Conservation (phyloP, 192 early-diverging fungal species). For the Helicostylum pulchrum region DNA sequence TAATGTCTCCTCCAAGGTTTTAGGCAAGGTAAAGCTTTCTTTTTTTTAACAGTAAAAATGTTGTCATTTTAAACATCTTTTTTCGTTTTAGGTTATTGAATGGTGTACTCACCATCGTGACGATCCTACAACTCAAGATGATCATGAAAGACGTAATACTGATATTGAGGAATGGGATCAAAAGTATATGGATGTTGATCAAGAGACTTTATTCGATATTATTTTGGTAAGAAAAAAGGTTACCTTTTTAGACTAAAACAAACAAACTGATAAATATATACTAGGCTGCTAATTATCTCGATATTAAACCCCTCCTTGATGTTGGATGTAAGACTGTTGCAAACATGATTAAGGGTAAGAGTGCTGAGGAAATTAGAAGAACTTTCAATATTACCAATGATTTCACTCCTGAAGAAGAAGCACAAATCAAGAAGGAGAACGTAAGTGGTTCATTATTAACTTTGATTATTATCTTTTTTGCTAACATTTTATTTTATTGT, state of each 20-base stretch:
- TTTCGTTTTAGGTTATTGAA: conserved; percentile 60
- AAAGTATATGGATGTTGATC: conserved; percentile 75
- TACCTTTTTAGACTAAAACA: not conserved
- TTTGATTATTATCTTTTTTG: not conserved
- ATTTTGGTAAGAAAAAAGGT: conserved; percentile 47
- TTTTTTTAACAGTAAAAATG: not conserved
- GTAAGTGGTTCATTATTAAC: conserved; percentile 31
- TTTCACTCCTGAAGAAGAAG: conserved; percentile 95
- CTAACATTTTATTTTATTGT: not conserved
- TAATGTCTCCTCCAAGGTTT: conserved; percentile 70
- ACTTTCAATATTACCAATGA: conserved; percentile 97
- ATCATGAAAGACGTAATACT: conserved; percentile 59
- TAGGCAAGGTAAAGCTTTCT: conserved; percentile 57
- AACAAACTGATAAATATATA: not conserved
- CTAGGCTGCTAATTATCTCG: conserved; percentile 83
- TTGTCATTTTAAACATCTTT: no score
- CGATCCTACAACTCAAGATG: conserved; percentile 57
- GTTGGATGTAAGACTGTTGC: conserved; percentile 98
- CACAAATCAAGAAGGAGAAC: conserved; percentile 83
- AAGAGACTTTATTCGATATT: conserved; percentile 80
- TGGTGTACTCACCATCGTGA: conserved; percentile 78
- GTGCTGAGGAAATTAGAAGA: conserved; percentile 88
- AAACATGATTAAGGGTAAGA: conserved; percentile 96
- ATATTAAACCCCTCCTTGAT: conserved; percentile 95
- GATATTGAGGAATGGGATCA: conserved; percentile 81